A percentile compares a stretch with the other conserved stretches of the same genome.
Evolutionary conservation across 2,329 filamentous ascomycete species (phyloP).

Genomic region (Stylonectria norvegica): DNA sequence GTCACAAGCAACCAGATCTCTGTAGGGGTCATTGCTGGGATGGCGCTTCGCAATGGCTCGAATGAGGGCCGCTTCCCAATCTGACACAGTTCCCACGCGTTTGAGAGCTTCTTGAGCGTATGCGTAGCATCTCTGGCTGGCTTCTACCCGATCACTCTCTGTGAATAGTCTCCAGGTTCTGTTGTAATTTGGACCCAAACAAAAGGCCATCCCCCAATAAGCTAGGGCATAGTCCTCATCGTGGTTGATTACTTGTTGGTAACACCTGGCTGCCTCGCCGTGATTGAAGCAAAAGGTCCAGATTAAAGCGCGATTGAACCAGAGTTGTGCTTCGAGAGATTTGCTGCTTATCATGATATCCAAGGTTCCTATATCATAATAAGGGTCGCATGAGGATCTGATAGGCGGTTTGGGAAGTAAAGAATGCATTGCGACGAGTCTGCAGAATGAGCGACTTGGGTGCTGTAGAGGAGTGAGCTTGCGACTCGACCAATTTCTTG

Average conservation of each 20-base stretch:
- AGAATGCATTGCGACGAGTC: background rate
- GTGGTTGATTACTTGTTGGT: constrained; percentile 41
- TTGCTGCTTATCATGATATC: constrained; percentile 43
- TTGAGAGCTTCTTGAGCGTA: constrained; percentile 10
- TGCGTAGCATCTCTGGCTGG: constrained; percentile 5
- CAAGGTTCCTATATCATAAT: constrained; percentile 46
- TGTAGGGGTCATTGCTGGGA: constrained; percentile 7
- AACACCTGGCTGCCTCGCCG: constrained; percentile 51
- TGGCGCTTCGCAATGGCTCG: constrained; percentile 12
- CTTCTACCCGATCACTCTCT: constrained; percentile 9
- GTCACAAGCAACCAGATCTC: constrained; percentile 10
- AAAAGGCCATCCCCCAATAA: constrained; percentile 53
- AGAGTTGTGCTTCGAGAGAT: constrained; percentile 44
- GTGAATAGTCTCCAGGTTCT: constrained; percentile 23
- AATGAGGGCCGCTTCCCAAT: constrained; percentile 13
- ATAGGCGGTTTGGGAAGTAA: background rate
- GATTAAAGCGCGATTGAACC: constrained; percentile 55
- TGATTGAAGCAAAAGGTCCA: constrained; percentile 63
- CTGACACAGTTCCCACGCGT: background rate
- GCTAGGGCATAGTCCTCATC: constrained; percentile 46
- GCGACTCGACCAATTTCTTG: background rate
- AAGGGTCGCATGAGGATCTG: constrained; percentile 7
- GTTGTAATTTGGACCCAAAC: constrained; percentile 53
- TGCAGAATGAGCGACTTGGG: background rate
- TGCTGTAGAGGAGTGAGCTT: background rate